These are phyloP conservation scores for Nadsonia starkeyi-henricii DNA, from an alignment of 1,139 yeast species.

Conservation along the genomic window DNA sequence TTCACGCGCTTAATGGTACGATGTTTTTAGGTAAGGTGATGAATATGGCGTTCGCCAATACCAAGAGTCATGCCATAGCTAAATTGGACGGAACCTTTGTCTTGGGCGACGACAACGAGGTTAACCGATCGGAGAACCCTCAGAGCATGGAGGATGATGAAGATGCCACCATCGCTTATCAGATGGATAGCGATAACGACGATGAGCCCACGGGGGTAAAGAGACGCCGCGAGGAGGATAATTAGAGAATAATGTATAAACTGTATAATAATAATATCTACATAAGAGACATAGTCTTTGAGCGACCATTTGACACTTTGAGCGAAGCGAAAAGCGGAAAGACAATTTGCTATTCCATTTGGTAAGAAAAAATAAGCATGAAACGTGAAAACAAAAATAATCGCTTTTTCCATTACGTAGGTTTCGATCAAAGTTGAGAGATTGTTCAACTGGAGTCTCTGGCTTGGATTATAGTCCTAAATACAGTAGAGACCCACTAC, in stretches of 20 bases:
- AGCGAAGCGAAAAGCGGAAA: too few species aligned
- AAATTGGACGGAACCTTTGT: constrained; percentile 19
- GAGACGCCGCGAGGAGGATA: neutral
- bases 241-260: neutral
- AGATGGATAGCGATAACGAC: neutral
- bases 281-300: too few species aligned
- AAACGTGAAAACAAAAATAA: too few species aligned
- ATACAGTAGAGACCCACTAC: constrained; percentile 9
- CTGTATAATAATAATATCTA: neutral
- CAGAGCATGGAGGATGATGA: neutral
- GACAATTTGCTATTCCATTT: too few species aligned
- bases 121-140: constrained; percentile 5
- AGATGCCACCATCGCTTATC: neutral
- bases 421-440: too few species aligned
- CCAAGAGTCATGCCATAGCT: constrained; percentile 21
- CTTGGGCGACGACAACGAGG: too few species aligned
- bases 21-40: constrained; percentile 45
- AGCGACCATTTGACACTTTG: too few species aligned
- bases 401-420: too few species aligned
- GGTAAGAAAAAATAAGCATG: too few species aligned
- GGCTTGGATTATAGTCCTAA: neutral
- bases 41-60: constrained; percentile 33
- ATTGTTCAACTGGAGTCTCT: too few species aligned
- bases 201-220: neutral
- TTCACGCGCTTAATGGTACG: constrained; percentile 34